A percentile compares a stretch with the other conserved stretches of the same genome.
Evolutionary conservation across 2,329 filamentous ascomycete genomes (phyloP).

Genomic region (Penicillium palitans): DNA sequence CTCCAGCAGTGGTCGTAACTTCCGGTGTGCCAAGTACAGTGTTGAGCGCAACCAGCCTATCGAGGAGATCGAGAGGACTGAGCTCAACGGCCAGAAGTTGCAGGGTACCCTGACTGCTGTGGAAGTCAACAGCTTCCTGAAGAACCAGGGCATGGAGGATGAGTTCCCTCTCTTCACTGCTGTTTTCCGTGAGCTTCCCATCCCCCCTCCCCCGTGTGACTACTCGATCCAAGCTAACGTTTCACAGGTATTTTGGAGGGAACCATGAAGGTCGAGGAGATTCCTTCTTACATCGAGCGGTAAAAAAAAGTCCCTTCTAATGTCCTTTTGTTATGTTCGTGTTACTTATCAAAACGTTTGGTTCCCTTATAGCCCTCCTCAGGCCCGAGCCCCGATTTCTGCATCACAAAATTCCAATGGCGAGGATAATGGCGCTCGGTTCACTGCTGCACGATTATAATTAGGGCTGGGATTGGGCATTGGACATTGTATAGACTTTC

Average conservation of each 20-base stretch:
- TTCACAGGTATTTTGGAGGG: slow-evolving; percentile 69
- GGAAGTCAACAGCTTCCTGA: slow-evolving; percentile 88
- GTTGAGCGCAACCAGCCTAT: slow-evolving; percentile 77
- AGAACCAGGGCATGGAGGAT: slow-evolving; percentile 70
- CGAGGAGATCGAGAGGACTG: slow-evolving; percentile 80
- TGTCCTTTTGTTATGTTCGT: slow-evolving; percentile 10
- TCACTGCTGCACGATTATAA: slow-evolving; percentile 24
- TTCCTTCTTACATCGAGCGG: slow-evolving; percentile 66
- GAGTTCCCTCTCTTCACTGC: slow-evolving; percentile 93
- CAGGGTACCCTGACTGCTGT: slow-evolving; percentile 90
- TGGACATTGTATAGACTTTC: slow-evolving; percentile 21
- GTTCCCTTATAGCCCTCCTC: slow-evolving; percentile 20
- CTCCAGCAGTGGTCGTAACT: slow-evolving; percentile 89
- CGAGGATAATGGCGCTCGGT: slow-evolving; percentile 19
- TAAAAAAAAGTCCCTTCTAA: slow-evolving; percentile 33
- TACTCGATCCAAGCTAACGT: slow-evolving; percentile 22
- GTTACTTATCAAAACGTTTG: slow-evolving; percentile 25
- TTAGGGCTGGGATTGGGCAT: slow-evolving; percentile 8
- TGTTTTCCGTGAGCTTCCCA: slow-evolving; percentile 61
- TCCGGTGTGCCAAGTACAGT: slow-evolving; percentile 86
- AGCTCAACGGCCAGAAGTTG: slow-evolving; percentile 94
- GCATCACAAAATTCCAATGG: slow-evolving; percentile 13
- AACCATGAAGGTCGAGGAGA: slow-evolving; percentile 73
- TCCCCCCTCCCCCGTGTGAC: not conserved
- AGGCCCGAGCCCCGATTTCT: slow-evolving; percentile 18